These are phyloP conservation scores for Amauroascus verrucosus DNA, from an alignment of 2,329 filamentous ascomycete species.

Conservation along the genomic window DNA sequence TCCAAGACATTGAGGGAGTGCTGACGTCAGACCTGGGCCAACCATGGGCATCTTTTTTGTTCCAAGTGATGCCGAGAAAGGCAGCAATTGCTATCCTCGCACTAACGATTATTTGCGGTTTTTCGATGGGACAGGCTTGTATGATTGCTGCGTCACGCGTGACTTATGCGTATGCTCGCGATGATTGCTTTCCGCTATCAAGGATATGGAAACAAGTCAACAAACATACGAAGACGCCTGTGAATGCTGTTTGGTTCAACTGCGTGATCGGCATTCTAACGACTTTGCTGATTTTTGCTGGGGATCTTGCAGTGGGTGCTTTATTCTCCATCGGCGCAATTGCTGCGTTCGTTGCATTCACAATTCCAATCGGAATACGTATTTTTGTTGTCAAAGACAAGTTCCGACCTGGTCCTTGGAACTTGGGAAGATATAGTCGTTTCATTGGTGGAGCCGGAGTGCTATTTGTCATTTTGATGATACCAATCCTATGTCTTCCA, in stretches of 20 bases:
- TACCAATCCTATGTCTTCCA: slow-evolving; percentile 59
- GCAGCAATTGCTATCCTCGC: slow-evolving; percentile 53
- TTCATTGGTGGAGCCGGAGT: slow-evolving; percentile 49
- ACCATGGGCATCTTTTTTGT: slow-evolving; percentile 59
- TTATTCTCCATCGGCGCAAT: slow-evolving; percentile 62
- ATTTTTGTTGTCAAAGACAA: slow-evolving; percentile 46
- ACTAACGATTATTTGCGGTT: slow-evolving; percentile 58
- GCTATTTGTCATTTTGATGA: slow-evolving; percentile 54
- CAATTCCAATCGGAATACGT: slow-evolving; percentile 36
- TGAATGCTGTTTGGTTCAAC: slow-evolving; percentile 62
- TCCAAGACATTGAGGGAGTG: slow-evolving; percentile 51
- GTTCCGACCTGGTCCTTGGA: slow-evolving; percentile 59
- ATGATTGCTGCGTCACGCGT: slow-evolving; percentile 59
- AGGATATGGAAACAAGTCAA: slow-evolving; percentile 52
- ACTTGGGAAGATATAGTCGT: slow-evolving; percentile 51
- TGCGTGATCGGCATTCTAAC: slow-evolving; percentile 49
- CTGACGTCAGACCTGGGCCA: slow-evolving; percentile 55
- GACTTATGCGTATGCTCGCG: slow-evolving; percentile 62
- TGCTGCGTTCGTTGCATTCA: slow-evolving; percentile 50
- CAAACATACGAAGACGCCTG: slow-evolving; percentile 51
- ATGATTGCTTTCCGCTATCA: slow-evolving; percentile 57
- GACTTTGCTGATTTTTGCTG: slow-evolving; percentile 56
- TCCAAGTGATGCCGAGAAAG: slow-evolving; percentile 53
- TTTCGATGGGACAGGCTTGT: slow-evolving; percentile 63
- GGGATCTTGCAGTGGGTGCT: slow-evolving; percentile 52